Evolutionary conservation across 345 rosid genomes (phyloP).

Genomic region (Viola odorata): DNA sequence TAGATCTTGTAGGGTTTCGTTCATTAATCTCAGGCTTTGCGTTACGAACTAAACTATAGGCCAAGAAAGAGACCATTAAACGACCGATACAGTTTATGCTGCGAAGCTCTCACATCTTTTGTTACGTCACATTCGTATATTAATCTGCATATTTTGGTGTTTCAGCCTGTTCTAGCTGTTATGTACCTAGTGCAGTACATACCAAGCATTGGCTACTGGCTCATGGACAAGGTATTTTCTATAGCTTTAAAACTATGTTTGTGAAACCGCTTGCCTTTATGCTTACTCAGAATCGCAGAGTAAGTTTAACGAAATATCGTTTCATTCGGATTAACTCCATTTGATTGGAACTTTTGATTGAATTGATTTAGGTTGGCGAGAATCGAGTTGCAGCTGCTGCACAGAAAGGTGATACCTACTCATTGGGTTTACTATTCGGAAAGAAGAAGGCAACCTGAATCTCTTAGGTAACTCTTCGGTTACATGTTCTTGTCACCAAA

Average conservation of each 20-base stretch:
- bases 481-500: not conserved
- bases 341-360: not conserved
- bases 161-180: conserved; percentile 85
- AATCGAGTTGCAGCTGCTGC: conserved; percentile 77
- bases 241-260: conserved; percentile 1
- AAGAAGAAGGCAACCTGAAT: conserved; percentile 57
- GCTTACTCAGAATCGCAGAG: not conserved
- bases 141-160: conserved; percentile 11
- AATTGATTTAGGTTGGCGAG: conserved; percentile 51
- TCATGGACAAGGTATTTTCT: conserved; percentile 84
- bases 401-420: conserved; percentile 66
- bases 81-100: too few species aligned
- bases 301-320: not conserved
- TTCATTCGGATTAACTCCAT: not conserved
- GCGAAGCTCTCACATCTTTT: too few species aligned
- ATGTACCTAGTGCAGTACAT: conserved; percentile 90
- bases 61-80: too few species aligned
- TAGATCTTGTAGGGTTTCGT: too few species aligned
- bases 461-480: not conserved
- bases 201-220: conserved; percentile 81
- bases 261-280: not conserved
- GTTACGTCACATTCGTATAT: not conserved
- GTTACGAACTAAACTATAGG: too few species aligned
- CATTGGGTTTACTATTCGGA: conserved; percentile 62
- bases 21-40: too few species aligned